Percentiles rank a stretch among this genome's conserved stretches.
Conservation (phyloP, 2,329 filamentous ascomycete species). For the Cordyceps farinosa region DNA sequence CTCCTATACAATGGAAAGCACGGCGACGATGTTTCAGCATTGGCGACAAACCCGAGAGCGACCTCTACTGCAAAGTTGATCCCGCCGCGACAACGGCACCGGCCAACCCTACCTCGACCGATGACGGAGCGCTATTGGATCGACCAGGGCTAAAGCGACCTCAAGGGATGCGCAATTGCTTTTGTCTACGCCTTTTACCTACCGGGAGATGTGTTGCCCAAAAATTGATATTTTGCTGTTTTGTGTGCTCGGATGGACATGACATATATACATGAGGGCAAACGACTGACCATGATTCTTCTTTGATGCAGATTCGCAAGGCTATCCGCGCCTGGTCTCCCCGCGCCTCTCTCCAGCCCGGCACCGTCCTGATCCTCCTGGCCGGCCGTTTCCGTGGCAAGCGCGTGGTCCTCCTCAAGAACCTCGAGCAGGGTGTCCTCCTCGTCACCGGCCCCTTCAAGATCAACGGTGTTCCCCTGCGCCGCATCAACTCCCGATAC, state of each 20-base stretch:
- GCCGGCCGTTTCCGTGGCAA: conserved; percentile 99
- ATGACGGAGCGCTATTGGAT: background rate
- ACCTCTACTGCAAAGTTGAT: background rate
- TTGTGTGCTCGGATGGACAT: conserved; percentile 11
- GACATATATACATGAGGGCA: background rate
- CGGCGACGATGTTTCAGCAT: conserved; percentile 9
- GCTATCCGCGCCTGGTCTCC: conserved; percentile 81
- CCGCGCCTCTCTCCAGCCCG: conserved; percentile 85
- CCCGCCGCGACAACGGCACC: background rate
- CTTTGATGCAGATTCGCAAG: conserved; percentile 76
- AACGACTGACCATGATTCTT: conserved; percentile 22
- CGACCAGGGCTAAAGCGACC: background rate
- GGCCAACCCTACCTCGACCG: background rate
- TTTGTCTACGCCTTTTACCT: background rate
- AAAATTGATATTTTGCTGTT: conserved; percentile 14
- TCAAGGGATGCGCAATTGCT: conserved; percentile 1
- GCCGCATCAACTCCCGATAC: conserved; percentile 89
- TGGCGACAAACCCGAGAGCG: conserved; percentile 12
- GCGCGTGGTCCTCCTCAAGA: conserved; percentile 98
- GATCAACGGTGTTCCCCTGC: conserved; percentile 98
- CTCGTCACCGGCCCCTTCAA: conserved; percentile 99
- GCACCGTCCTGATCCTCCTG: conserved; percentile 96
- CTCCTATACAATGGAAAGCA: conserved; percentile 1
- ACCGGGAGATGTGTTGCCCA: conserved; percentile 6
- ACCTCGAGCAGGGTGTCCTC: conserved; percentile 94